These are phyloP conservation scores for Juncus inflexus DNA, from an alignment of 176 grass and related monocot genomes.

Conservation along the genomic window DNA sequence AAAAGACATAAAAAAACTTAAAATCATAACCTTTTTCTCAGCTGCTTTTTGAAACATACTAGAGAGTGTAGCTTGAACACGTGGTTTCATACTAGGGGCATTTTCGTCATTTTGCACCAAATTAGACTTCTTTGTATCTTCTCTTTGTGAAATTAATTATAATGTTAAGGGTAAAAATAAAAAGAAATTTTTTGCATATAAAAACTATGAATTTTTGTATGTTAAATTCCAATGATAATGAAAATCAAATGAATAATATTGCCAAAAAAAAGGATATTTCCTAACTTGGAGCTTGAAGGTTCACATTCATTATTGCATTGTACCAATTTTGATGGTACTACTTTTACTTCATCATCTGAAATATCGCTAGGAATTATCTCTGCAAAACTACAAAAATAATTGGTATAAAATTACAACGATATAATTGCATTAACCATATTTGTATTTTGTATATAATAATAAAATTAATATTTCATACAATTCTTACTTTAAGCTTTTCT, in stretches of 20 bases:
- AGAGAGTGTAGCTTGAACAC: conserved; percentile 83
- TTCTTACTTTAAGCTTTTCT: conserved; percentile 50
- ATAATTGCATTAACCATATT: neutral
- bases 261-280: conserved; percentile 30
- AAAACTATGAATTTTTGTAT: too few species aligned
- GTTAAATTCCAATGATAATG: neutral
- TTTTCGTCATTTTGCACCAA: conserved; percentile 31
- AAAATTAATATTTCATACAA: neutral
- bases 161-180: conserved; percentile 7
- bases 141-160: conserved; percentile 14
- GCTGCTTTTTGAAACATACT: conserved; percentile 60
- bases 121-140: conserved; percentile 32
- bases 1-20: conserved; percentile 14
- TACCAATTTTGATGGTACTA: neutral
- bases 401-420: neutral
- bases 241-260: neutral
- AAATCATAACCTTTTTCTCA: conserved; percentile 48
- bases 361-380: conserved; percentile 56
- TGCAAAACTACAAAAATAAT: conserved; percentile 40
- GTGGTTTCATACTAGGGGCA: conserved; percentile 46
- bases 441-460: neutral
- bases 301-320: conserved; percentile 25
- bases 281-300: conserved; percentile 19
- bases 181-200: neutral
- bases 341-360: conserved; percentile 23